Evolutionary conservation across 768 basidiomycete genomes (phyloP).

Genomic region (Hypholoma sublateritium): DNA sequence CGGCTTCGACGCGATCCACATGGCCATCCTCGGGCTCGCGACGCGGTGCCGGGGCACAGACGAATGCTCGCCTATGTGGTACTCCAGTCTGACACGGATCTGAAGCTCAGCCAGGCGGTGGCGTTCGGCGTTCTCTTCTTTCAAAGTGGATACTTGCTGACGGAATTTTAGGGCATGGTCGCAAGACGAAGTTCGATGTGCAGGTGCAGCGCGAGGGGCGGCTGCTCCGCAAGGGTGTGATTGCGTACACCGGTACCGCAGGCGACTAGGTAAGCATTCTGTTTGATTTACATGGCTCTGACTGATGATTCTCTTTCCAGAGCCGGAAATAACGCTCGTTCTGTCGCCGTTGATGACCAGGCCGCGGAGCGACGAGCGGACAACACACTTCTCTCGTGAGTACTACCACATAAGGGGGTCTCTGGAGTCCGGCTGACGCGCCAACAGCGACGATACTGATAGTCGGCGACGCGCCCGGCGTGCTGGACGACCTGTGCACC

Average conservation of each 20-base stretch:
- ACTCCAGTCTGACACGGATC: constrained; percentile 69
- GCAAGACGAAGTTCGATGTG: constrained; percentile 59
- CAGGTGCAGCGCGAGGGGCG: constrained; percentile 54
- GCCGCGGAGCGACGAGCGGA: constrained; percentile 56
- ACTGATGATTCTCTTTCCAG: constrained; percentile 30
- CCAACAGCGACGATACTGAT: constrained; percentile 70
- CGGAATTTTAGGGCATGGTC: constrained; percentile 43
- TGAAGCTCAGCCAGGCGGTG: constrained; percentile 48
- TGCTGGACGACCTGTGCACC: constrained; percentile 58
- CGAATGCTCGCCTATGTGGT: constrained; percentile 58
- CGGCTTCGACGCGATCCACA: constrained; percentile 85
- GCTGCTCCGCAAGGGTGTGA: constrained; percentile 58
- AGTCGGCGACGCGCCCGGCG: constrained; percentile 70
- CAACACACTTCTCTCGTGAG: constrained; percentile 58
- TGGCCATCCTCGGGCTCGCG: constrained; percentile 72
- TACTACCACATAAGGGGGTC: not conserved
- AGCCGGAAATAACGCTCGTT: constrained; percentile 71
- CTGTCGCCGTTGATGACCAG: constrained; percentile 65
- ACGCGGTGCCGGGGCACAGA: constrained; percentile 60
- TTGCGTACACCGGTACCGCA: constrained; percentile 67
- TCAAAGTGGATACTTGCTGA: not conserved
- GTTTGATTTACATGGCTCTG: not conserved
- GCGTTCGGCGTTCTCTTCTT: constrained; percentile 37
- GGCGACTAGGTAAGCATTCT: constrained; percentile 56
- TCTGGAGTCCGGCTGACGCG: not conserved